Base-by-base conservation (phyloP, 805 yeast genomes). In the Suhomyces faveliae region DNA sequence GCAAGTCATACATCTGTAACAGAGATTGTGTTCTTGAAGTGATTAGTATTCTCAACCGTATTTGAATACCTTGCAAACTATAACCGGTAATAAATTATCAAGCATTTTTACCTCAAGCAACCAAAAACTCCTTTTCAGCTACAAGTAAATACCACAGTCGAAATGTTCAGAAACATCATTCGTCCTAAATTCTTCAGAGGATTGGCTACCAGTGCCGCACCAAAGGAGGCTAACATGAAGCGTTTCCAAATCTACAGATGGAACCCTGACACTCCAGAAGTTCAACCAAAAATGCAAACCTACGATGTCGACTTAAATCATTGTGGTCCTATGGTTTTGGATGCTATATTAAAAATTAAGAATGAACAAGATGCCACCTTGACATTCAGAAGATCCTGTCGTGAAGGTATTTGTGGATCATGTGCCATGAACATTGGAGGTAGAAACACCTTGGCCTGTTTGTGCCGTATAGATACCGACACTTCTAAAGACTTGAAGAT, bases 371-470 rank as follows among this genome's bases (percentile, higher is more conserved):
- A 94, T 69, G 71, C 97, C 41, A 88, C 97, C 25, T 81, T 94
- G 66, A 94, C 99, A 4, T 88, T 94, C 74, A 85, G 99, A 77
- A 85, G 99, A 74, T 90, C 97, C 39, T 94, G 99, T 77, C 89
- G 99, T 77, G 99, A 94, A 76, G 99, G 99, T 62, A 94, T 94
- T 58, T 94, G 99, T 78, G 99, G 99, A 48, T 92, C 98, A 5
- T 94, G 99, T 78, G 99, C 99, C 58, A 94, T 94, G 99, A 94
- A 94, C 79, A 94, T 94, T 70, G 96, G 96, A 56, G 99, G 99
- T 59, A 80, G 87, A 69, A 94, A 94, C 80, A 94, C 99, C 25
- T 80, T 94, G 59, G 99, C 99, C 30, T 94, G 99, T 76, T 76
- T 94, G 58, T 90, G 97, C 78, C 85, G 89, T 70, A 90, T 94